These are phyloP conservation scores for Beta corolliflora DNA, from an alignment of 179 eudicot genomes.

Conservation along the genomic window DNA sequence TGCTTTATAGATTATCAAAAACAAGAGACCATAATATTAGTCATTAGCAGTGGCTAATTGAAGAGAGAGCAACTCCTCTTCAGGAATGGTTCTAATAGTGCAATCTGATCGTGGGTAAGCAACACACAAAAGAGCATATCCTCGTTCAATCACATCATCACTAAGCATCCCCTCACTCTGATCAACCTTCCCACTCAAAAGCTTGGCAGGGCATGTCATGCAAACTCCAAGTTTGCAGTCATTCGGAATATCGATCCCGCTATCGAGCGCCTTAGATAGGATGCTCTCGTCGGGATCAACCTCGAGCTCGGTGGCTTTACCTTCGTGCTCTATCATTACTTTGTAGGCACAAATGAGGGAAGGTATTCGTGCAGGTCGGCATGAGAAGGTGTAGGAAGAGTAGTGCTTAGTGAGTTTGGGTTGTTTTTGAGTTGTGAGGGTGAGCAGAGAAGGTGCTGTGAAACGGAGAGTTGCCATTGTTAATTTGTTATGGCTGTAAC, in stretches of 20 bases:
- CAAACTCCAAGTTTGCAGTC: conserved; percentile 97
- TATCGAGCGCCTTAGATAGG: conserved; percentile 67
- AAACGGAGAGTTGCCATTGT: conserved; percentile 42
- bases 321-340: conserved; percentile 66
- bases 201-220: conserved; percentile 91
- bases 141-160: conserved; percentile 79
- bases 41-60: conserved; percentile 88
- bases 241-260: conserved; percentile 60
- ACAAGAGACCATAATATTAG: conserved; percentile 23
- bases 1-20: neutral
- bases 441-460: conserved; percentile 36
- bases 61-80: conserved; percentile 78
- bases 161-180: conserved; percentile 96
- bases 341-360: conserved; percentile 52
- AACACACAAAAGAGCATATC: conserved; percentile 73
- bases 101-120: conserved; percentile 83
- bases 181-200: conserved; percentile 68
- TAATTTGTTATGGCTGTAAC: neutral
- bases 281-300: conserved; percentile 84
- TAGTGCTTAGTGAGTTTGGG: conserved; percentile 12
- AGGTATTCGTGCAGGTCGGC: conserved; percentile 16
- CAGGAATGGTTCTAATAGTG: conserved; percentile 63
- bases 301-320: conserved; percentile 56
- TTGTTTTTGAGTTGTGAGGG: conserved; percentile 22
- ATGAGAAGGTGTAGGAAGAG: neutral